A percentile compares a stretch with the other conserved stretches of the same genome.
These are phyloP conservation scores for Ceratocystis ficicola DNA, from an alignment of 2,329 filamentous ascomycete genomes.

Conservation along the genomic window DNA sequence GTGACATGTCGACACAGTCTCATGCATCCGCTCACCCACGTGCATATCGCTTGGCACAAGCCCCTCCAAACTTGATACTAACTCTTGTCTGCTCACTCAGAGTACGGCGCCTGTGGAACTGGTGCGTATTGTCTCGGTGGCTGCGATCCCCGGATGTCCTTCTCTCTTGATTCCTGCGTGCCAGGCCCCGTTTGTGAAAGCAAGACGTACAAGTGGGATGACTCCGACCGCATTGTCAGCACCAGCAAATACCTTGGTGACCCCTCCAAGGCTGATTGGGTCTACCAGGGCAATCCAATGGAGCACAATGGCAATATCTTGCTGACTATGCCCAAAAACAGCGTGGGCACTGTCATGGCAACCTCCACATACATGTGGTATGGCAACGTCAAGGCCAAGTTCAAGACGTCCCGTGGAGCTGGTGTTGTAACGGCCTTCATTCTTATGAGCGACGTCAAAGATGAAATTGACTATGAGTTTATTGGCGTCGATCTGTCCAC, in stretches of 20 bases:
- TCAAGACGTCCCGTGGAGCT: constrained; percentile 71
- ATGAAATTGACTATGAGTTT: constrained; percentile 97
- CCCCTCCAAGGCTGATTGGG: constrained; percentile 69
- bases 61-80: not conserved
- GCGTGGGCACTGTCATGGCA: constrained; percentile 76
- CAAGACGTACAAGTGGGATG: constrained; percentile 60
- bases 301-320: constrained; percentile 57
- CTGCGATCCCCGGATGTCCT: constrained; percentile 79
- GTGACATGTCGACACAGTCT: not conserved
- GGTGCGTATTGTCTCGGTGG: constrained; percentile 93
- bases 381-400: constrained; percentile 71
- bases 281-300: constrained; percentile 66
- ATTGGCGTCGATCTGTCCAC: constrained; percentile 65
- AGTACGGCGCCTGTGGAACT: constrained; percentile 85
- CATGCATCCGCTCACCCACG: no score
- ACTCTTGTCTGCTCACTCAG: constrained; percentile 40
- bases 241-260: constrained; percentile 83
- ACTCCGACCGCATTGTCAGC: constrained; percentile 54
- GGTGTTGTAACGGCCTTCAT: constrained; percentile 98
- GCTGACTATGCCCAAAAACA: constrained; percentile 78
- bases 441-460: constrained; percentile 85
- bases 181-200: constrained; percentile 72
- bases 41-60: no score
- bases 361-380: constrained; percentile 91
- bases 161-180: constrained; percentile 70